A percentile compares a stretch with the other conserved stretches of the same genome.
Evolutionary conservation across 2,329 filamentous ascomycete species (phyloP).

Genomic region (Knufia fluminis): DNA sequence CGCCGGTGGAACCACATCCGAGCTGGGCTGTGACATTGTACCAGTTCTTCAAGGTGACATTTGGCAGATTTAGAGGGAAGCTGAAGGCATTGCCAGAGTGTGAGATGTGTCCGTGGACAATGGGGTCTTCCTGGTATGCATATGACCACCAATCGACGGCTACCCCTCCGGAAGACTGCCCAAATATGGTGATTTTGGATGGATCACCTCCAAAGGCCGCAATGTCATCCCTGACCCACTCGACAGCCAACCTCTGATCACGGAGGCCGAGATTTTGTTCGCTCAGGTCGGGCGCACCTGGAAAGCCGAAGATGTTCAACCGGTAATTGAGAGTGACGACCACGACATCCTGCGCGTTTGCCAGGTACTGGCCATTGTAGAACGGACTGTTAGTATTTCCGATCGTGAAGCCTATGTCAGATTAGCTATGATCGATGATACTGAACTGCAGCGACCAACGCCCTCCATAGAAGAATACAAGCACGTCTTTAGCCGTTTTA

Average conservation of each 20-base stretch:
- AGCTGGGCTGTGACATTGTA: slow-evolving; percentile 50
- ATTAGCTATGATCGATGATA: not conserved
- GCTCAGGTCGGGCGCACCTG: slow-evolving; percentile 26
- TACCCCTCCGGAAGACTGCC: slow-evolving; percentile 39
- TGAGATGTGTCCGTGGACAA: slow-evolving; percentile 5
- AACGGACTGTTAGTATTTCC: slow-evolving; percentile 24
- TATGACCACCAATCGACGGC: not conserved
- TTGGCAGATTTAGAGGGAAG: not conserved
- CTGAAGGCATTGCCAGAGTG: slow-evolving; percentile 7
- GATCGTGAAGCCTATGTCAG: slow-evolving; percentile 28
- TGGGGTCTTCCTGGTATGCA: slow-evolving; percentile 6
- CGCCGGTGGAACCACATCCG: slow-evolving; percentile 46
- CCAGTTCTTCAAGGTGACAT: slow-evolving; percentile 33
- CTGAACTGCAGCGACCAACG: slow-evolving; percentile 21
- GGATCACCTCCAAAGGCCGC: slow-evolving; percentile 43
- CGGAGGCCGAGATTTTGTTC: slow-evolving; percentile 42
- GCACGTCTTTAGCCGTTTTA: slow-evolving; percentile 20
- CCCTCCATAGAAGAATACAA: slow-evolving; percentile 35
- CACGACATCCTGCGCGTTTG: slow-evolving; percentile 12
- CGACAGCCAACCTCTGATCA: slow-evolving; percentile 45
- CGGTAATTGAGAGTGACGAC: slow-evolving; percentile 31
- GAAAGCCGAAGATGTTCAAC: slow-evolving; percentile 35
- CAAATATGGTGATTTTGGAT: slow-evolving; percentile 36
- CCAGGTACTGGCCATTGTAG: slow-evolving; percentile 25
- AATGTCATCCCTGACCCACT: slow-evolving; percentile 45